Base-by-base conservation (phyloP, 495 filamentous ascomycete genomes). In the Aspergillus homomorphus region DNA sequence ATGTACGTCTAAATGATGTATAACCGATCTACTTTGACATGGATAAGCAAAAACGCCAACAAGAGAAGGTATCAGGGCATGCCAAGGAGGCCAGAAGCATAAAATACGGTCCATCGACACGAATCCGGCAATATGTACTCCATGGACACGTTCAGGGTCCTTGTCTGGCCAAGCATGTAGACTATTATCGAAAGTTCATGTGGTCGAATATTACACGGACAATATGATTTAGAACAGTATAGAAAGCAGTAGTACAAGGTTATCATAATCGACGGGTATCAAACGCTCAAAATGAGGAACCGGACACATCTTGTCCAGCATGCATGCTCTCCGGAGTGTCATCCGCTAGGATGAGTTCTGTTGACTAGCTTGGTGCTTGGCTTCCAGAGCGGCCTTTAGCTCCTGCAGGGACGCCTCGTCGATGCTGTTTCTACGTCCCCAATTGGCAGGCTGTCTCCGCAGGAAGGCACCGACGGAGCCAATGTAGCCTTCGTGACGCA, bases 401-500 rank as follows among this genome's bases (percentile, higher is more conserved):
- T 72, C 69, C 54, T 68, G 65, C 54, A 66, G 57, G n/a, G 57
- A 57, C 28, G 69, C 57, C 19, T 81, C 80, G 50, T 87, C 84
- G 19, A 86, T 62, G 64, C 90, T 94, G 38, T 87, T 89, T 58
- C 93, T 78, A 51, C 93, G 81, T 2, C 93, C 93, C 93, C 93
- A 98, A 65, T 96, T 96, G 48, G 76, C 80, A 1, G 94, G 93
- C 71, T 96, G 91, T 30, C 91, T 80, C 70, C 91, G 94, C 45
- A 98, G 72, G 70, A 98, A 98, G 0, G 93, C 94, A 7, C 94
- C 94, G 1, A 98, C 94, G 14, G 94, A 88, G n/a, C 94, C 94
- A 1, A 98, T 80, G 74, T 96, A 98, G 23, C 94, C 94, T 66
- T 98, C 94, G 64, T 98, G 94, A 10, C 95, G 85, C 44, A 98